Base-by-base conservation (phyloP, 2,329 filamentous ascomycete species). In the Aspergillus texensis region DNA sequence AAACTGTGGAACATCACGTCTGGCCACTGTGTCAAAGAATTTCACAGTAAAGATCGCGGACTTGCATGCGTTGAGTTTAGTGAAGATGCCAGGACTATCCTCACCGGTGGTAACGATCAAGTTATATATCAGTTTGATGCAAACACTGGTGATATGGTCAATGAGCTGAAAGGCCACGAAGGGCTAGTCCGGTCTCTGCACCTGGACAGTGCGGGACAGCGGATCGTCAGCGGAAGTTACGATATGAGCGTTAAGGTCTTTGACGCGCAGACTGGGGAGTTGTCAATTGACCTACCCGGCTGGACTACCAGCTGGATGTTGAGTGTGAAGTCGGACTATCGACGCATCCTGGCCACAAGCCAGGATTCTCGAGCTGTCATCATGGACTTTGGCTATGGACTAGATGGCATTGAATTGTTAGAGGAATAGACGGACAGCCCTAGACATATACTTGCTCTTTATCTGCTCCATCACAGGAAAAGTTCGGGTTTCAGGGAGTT, bases 221-320 rank as follows among this genome's bases (percentile, higher is more conserved):
- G 95, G 56, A 88, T 99, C 34, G 86, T 99, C 64, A 96, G 92
- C 69, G 95, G 93, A 21, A 95, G 91, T 75, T 99, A 99, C 77
- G 95, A 99, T 76, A 92, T 92, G 71, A 94, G 94, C 71, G 94
- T 99, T 75, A 96, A 96, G 75, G 93, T 98, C 1, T 97, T 93
- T 79, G 91, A 97, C 76, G 91, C 95, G 80, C 88, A 89, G 67
- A 90, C 89, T 3, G 94, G 94, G 39, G 82, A 89, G 54, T 85
- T 93, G 69, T 85, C 94, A 64, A 87, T 96, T 66, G 89, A 93
- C 70, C 94, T 97, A 72, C 91, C 93, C n/a, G 89, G 91, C 69
- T 98, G 94, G 93, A 96, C 97, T 63, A 90, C 91, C 12, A 96
- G 93, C 79, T 99, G 95, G 95, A 96, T 99, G 73, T 82, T 99